Evolutionary conservation across 2,329 filamentous ascomycete genomes (phyloP), one percentile per base, ranked within the genome.

Genomic region (Tolypocladium pustulatum): DNA sequence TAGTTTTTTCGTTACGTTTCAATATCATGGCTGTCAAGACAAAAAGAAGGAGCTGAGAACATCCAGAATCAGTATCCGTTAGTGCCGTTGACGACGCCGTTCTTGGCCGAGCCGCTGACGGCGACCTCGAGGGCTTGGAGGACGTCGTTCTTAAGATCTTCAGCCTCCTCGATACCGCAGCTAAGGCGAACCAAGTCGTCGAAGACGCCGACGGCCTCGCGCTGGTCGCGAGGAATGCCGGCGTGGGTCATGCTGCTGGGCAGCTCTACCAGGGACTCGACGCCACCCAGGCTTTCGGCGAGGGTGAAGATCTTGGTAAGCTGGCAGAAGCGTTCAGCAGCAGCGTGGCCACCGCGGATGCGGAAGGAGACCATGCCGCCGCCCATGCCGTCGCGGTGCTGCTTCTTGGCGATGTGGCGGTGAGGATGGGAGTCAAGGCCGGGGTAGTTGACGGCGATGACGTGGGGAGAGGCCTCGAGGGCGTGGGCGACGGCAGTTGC

Each of bases 351-450:
- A 59, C 93, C 94, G 64, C 85, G 84, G 73, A 99, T 90, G 64
- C 94, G 88, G 86, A 99, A 99, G 60, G 89, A 93, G 51, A 99
- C 85, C 94, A 99, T 99, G 61, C 94, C 94, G 65, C 94, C 94
- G 61, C 94, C 94, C 82, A 97, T 88, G 62, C 89, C 94, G 66
- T 95, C 83, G 65, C 94, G 89, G 78, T 99, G 94, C 78, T 99
- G 94, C 77, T 90, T 91, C 68, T 87, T 72, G 25, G 93, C 91
- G 67, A 99, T 91, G 63, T 81, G 80, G 66, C 91, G 87, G 70
- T 97, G 91, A 8, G 89, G 88, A 76, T 97, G 93, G 12, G 90
- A 93, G 63, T 87, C 81, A 7, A 97, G 82, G 34, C 94, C 94
- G 1, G 94, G 94, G 76, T 99, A 99, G 80, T 97, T 96, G 73